Evolutionary conservation across 495 filamentous ascomycete genomes (phyloP).

Genomic region (Mytilinidion resinicola): DNA sequence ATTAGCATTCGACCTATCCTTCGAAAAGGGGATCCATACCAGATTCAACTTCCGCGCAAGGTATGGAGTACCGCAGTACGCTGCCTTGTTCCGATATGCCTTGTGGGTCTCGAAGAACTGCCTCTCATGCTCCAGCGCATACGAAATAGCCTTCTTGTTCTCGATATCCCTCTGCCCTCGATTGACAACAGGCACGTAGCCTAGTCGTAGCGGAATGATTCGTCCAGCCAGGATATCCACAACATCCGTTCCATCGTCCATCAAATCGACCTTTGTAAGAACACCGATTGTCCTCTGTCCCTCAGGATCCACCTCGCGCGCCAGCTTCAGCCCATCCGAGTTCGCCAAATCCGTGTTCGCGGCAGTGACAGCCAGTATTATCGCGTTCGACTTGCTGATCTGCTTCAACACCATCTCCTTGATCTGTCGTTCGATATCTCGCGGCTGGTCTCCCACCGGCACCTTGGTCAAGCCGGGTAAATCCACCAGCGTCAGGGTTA

Average conservation of each 20-base stretch:
- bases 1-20: constrained; percentile 9
- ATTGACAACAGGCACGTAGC: constrained; percentile 98
- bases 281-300: constrained; percentile 98
- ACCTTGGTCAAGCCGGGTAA: constrained; percentile 96
- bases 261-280: constrained; percentile 97
- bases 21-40: constrained; percentile 38
- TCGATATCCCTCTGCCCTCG: constrained; percentile 98
- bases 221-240: constrained; percentile 98
- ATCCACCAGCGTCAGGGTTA: constrained; percentile 96
- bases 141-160: constrained; percentile 89
- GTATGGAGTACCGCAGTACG: constrained; percentile 97
- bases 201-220: constrained; percentile 90
- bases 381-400: constrained; percentile 96
- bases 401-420: constrained; percentile 98
- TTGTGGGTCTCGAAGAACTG: constrained; percentile 98
- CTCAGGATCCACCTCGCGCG: constrained; percentile 94
- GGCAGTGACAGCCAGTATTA: constrained; percentile 92
- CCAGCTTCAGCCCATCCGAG: constrained; percentile 94
- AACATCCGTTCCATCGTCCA: constrained; percentile 99
- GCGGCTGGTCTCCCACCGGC: constrained; percentile 94
- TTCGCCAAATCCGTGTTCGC: constrained; percentile 98
- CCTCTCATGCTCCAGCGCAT: constrained; percentile 89
- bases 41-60: constrained; percentile 94
- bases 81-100: constrained; percentile 95
- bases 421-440: constrained; percentile 97